Evolutionary conservation across 257 asterid genomes (phyloP).

Genomic region (Forsythia suspensa): DNA sequence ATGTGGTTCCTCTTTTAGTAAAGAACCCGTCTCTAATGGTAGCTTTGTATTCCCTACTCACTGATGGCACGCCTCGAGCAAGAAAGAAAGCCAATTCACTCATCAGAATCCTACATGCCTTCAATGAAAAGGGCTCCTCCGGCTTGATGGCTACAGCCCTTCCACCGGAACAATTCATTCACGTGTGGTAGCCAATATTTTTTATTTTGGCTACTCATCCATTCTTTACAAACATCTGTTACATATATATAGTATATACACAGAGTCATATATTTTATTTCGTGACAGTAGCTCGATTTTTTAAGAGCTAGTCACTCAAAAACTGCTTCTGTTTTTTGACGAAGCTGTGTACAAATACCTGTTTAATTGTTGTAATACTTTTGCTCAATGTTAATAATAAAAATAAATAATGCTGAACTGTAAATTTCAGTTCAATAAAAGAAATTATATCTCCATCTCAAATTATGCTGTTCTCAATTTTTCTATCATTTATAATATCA

Average conservation of each 20-base stretch:
- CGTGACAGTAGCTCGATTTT: slow-evolving; percentile 54
- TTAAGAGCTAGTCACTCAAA: slow-evolving; percentile 53
- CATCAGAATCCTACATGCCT: slow-evolving; percentile 63
- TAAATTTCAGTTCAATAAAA: slow-evolving; percentile 2
- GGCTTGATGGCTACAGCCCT: slow-evolving; percentile 37
- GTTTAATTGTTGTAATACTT: slow-evolving; percentile 26
- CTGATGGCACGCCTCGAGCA: slow-evolving; percentile 51
- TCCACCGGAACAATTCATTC: slow-evolving; percentile 57
- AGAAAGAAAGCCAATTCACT: slow-evolving; percentile 72
- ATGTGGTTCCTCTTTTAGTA: slow-evolving; percentile 74
- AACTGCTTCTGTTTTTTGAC: slow-evolving; percentile 46
- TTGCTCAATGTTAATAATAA: background rate
- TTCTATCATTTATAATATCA: background rate
- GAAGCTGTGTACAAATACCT: slow-evolving; percentile 42
- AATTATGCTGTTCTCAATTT: background rate
- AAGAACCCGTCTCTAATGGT: slow-evolving; percentile 63
- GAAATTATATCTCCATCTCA: background rate
- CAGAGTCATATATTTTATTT: background rate
- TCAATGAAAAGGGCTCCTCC: slow-evolving; percentile 46
- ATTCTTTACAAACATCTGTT: slow-evolving; percentile 24
- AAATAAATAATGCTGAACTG: background rate
- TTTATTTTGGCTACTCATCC: slow-evolving; percentile 36
- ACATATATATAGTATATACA: slow-evolving; percentile 20
- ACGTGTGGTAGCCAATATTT: slow-evolving; percentile 53
- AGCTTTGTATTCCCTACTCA: slow-evolving; percentile 52